Conservation (phyloP, 805 yeast genomes). For the Monosporozyma aquatica region DNA sequence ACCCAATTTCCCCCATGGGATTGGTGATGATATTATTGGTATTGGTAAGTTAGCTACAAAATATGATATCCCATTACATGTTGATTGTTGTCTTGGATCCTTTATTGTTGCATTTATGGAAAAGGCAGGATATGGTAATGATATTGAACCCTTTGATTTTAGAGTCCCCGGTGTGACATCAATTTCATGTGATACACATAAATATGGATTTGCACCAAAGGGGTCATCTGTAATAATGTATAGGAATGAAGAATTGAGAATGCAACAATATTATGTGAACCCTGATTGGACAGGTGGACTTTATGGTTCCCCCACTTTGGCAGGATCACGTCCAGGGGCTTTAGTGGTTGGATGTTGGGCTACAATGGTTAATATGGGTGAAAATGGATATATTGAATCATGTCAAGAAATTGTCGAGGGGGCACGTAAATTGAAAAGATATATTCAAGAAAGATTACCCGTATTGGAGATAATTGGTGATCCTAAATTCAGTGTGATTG, state of each 20-base stretch:
- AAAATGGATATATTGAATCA: conserved; percentile 64
- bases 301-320: conserved; percentile 92
- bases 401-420: conserved; percentile 60
- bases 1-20: conserved; percentile 95
- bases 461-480: conserved; percentile 71
- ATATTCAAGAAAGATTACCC: conserved; percentile 40
- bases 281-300: conserved; percentile 91
- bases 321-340: conserved; percentile 97
- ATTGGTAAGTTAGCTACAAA: conserved; percentile 52
- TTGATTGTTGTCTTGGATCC: conserved; percentile 93
- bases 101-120: conserved; percentile 76
- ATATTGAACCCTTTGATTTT: conserved; percentile 59
- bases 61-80: conserved; percentile 79
- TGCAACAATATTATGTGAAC: conserved; percentile 73
- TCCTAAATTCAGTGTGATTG: conserved; percentile 72
- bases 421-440: conserved; percentile 46
- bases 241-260: conserved; percentile 55
- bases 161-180: conserved; percentile 89
- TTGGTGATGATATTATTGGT: conserved; percentile 77
- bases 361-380: conserved; percentile 73
- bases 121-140: conserved; percentile 40
- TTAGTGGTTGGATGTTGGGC: conserved; percentile 98
- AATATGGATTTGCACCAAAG: conserved; percentile 96
- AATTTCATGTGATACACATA: conserved; percentile 98
- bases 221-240: conserved; percentile 93